Conservation (phyloP, 1,284 basidiomycete genomes). For the Rhizopogon hawkerae region DNA sequence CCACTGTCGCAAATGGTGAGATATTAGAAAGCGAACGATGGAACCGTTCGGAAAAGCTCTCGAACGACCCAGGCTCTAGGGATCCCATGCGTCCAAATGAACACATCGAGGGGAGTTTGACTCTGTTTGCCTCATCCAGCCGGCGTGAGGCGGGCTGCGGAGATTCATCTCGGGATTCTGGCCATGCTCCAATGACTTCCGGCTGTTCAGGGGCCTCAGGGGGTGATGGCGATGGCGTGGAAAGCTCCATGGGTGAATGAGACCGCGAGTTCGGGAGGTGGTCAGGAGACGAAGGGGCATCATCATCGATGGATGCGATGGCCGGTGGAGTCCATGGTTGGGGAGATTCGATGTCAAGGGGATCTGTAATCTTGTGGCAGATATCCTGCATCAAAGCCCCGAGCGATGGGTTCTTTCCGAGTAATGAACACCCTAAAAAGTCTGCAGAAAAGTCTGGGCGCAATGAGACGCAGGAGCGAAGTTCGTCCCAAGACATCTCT, state of each 20-base stretch:
- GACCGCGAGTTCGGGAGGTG: conserved; percentile 21
- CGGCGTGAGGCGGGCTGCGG: conserved; percentile 7
- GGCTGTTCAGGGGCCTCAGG: conserved; percentile 19
- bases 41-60: neutral
- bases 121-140: neutral
- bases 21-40: neutral
- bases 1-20: neutral
- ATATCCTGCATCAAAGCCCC: conserved; percentile 26
- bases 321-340: conserved; percentile 13
- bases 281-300: conserved; percentile 16
- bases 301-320: neutral
- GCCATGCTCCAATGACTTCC: conserved; percentile 29
- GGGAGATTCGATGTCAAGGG: conserved; percentile 6
- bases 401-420: conserved; percentile 25
- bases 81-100: neutral
- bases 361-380: conserved; percentile 15
- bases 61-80: neutral
- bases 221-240: conserved; percentile 27
- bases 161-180: conserved; percentile 23
- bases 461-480: conserved; percentile 13
- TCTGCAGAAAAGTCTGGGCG: conserved; percentile 9
- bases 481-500: conserved; percentile 28
- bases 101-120: conserved; percentile 1
- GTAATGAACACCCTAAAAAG: conserved; percentile 1
- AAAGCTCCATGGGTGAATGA: conserved; percentile 43